phyloP scores from a whole-genome alignment of 2,329 filamentous ascomycete genomes.

The Fusarium concolor region DNA sequence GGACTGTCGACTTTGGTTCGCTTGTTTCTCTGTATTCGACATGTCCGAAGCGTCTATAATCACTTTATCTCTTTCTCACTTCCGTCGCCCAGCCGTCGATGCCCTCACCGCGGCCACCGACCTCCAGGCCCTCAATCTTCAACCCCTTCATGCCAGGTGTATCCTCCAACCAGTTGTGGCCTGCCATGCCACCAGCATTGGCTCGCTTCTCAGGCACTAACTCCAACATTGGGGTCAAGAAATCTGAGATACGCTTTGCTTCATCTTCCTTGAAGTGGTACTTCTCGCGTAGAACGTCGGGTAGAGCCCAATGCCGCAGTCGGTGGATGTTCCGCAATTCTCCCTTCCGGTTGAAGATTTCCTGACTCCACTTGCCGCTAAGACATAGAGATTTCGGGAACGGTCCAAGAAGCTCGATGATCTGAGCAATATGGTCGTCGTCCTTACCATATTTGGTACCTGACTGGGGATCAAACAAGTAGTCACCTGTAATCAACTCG shows the following conservation, averaged over 20 bases:
- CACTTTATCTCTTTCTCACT: conserved; percentile 79
- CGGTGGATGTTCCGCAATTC: conserved; percentile 98
- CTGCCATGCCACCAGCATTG: conserved; percentile 95
- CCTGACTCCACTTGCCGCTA: conserved; percentile 95
- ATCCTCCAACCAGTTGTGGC: conserved; percentile 83
- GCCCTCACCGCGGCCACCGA: conserved; percentile 87
- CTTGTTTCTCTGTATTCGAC: conserved; percentile 40
- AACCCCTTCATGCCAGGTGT: conserved; percentile 89
- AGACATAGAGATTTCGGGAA: conserved; percentile 94
- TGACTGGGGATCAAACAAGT: conserved; percentile 97
- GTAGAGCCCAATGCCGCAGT: conserved; percentile 92
- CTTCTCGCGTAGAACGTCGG: conserved; percentile 94
- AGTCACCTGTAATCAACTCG: conserved; percentile 97
- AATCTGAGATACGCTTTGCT: conserved; percentile 79
- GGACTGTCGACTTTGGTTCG: conserved; percentile 33
- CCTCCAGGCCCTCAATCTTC: conserved; percentile 76
- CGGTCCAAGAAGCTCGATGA: conserved; percentile 93
- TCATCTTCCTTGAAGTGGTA: conserved; percentile 94
- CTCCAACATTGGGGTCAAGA: conserved; percentile 91
- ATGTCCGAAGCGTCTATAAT: conserved; percentile 33
- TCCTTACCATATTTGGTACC: conserved; percentile 99
- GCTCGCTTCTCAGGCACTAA: conserved; percentile 88
- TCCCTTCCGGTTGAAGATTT: conserved; percentile 98
- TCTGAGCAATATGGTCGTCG: conserved; percentile 98
- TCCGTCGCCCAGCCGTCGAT: conserved; percentile 95